Evolutionary conservation across 2,329 filamentous ascomycete species (phyloP), one percentile per base, ranked within the genome.

Genomic region (Curvularia spicifera): DNA sequence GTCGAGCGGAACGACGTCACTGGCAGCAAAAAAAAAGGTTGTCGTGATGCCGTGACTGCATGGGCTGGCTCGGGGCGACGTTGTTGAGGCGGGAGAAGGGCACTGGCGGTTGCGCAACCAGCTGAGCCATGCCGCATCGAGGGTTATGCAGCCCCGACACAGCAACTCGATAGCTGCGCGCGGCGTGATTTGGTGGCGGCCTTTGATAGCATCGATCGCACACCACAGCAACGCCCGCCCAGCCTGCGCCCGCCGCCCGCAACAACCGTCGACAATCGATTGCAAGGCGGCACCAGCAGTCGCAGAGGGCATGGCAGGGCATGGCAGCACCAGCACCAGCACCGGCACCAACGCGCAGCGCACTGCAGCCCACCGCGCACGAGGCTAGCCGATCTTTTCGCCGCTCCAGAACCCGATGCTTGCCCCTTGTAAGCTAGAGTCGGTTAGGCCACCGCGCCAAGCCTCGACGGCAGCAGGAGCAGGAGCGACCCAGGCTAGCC

Each of bases 81-180:
- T 51, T 56, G 42, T 57, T 57, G 54, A 53, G 55, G 37, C 55
- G 37, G 55, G 50, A 37, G 2, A 31, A 31, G 50, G 29, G 37
- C 45, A 51, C 45, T 47, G 45, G 56, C 51, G 51, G 51, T 58
- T 60, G 64, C 59, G 49, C 55, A 60, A 55, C 53, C 50, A 39
- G 47, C 55, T 61, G 54, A 45, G 59, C 55, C 61, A 64, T 64
- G 51, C 47, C 57, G 42, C 28, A 65, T 70, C 64, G 59, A 65
- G 57, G 59, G 47, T 50, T 42, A 67, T 70, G 67, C 63, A 65
- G 57, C 24, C 24, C 43, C 43, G 45, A 45, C 48, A 44, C 45
- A 57, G 54, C 22, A 52, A 54, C 49, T 54, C 56, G 60, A 65
- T 68, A 65, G 64, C 65, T 56, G 56, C 49, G 55, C 52, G 55